Conservation (phyloP, 257 asterid genomes). For the Solanum sparsipilum region DNA sequence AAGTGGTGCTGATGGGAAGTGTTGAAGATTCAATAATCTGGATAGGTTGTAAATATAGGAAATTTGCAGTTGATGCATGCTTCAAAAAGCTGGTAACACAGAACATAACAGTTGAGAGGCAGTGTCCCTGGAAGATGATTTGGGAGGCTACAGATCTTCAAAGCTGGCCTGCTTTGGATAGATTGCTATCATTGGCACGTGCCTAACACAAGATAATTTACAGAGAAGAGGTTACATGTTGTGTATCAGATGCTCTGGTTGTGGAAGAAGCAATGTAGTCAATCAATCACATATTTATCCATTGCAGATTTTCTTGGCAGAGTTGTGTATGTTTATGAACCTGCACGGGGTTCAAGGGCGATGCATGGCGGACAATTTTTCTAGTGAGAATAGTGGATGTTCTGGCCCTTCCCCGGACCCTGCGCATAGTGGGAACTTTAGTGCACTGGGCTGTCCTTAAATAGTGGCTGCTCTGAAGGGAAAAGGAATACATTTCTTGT, state of each 20-base stretch:
- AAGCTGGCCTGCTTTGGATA: neutral
- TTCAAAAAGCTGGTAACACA: neutral
- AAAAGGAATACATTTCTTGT: neutral
- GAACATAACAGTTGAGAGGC: neutral
- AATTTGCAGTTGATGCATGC: neutral
- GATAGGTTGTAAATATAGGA: neutral
- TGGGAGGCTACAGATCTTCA: neutral
- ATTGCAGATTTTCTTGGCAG: neutral
- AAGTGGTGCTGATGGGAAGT: neutral
- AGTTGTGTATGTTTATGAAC: neutral
- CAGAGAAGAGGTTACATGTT: neutral
- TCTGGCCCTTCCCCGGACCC: neutral
- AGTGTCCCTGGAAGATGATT: neutral
- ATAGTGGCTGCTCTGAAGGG: neutral
- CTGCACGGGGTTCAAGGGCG: neutral
- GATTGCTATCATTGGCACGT: neutral
- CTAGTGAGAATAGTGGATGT: neutral
- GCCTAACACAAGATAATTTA: neutral
- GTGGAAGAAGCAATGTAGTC: neutral
- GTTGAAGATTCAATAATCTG: neutral
- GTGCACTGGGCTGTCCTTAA: neutral
- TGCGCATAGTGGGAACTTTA: neutral
- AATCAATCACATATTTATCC: neutral
- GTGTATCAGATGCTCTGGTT: neutral
- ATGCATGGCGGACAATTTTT: neutral